phyloP scores from a whole-genome alignment of 1,139 yeast genomes.

The Saccharomyces hybrid region DNA sequence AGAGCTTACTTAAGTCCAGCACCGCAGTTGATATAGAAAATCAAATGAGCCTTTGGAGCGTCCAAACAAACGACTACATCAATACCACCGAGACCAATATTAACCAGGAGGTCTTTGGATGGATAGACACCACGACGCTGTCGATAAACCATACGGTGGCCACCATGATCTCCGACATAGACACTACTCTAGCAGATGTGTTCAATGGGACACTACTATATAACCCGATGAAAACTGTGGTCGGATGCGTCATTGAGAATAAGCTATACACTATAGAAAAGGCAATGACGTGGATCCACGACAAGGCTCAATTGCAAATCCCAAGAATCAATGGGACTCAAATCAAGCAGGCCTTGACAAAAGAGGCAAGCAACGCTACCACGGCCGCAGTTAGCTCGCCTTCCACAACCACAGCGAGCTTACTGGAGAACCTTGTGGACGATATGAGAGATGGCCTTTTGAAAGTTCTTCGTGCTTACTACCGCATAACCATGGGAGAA shows the following conservation, averaged over 20 bases:
- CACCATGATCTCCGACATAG: constrained; percentile 44
- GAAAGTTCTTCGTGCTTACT: constrained; percentile 32
- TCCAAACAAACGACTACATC: constrained; percentile 44
- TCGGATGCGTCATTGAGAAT: constrained; percentile 71
- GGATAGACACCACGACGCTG: constrained; percentile 50
- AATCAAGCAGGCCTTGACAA: constrained; percentile 9
- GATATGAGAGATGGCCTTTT: constrained; percentile 27
- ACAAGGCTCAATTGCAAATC: constrained; percentile 50
- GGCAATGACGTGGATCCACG: constrained; percentile 75
- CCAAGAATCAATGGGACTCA: constrained; percentile 44
- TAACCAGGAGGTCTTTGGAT: constrained; percentile 61
- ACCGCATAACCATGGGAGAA: constrained; percentile 38
- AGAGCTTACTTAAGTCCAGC: not conserved
- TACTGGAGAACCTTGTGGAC: constrained; percentile 20
- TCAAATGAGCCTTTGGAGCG: constrained; percentile 40
- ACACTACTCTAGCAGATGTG: constrained; percentile 45
- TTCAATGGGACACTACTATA: constrained; percentile 67
- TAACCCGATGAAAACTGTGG: constrained; percentile 54
- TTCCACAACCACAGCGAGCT: not conserved
- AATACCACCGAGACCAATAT: constrained; percentile 39
- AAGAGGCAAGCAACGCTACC: not conserved
- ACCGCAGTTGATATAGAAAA: constrained; percentile 2
- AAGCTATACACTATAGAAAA: constrained; percentile 57
- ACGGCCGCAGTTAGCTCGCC: not conserved
- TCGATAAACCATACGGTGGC: constrained; percentile 50